A percentile compares a stretch with the other conserved stretches of the same genome.
Conservation (phyloP, 192 early-diverging fungal species). For the Powellomyces hirtus region DNA sequence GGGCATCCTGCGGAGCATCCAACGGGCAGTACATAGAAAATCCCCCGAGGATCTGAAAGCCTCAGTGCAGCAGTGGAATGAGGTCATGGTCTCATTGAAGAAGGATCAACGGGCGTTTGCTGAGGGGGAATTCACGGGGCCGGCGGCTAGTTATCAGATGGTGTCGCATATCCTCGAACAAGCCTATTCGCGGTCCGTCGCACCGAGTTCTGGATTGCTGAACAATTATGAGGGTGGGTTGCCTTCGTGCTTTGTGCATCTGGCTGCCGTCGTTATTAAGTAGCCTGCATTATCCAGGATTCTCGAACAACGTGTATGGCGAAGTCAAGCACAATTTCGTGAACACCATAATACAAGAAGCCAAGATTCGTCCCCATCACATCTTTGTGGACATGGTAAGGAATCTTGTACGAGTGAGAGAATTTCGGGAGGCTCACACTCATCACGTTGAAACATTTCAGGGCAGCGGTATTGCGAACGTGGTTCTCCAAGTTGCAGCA, state of each 20-base stretch:
- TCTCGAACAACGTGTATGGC: constrained; percentile 96
- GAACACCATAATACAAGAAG: constrained; percentile 74
- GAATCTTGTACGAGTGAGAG: too few relatives aligned
- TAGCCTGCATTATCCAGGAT: constrained; percentile 42
- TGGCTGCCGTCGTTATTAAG: not conserved
- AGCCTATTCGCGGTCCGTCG: constrained; percentile 83
- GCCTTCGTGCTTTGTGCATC: not conserved
- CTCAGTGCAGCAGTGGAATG: constrained; percentile 73
- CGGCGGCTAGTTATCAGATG: constrained; percentile 57
- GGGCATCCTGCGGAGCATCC: constrained; percentile 74
- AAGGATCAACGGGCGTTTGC: constrained; percentile 35
- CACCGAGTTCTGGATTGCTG: constrained; percentile 68
- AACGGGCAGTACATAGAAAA: constrained; percentile 73
- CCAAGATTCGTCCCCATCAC: constrained; percentile 59
- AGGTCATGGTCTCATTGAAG: constrained; percentile 48
- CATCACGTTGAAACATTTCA: too few relatives aligned
- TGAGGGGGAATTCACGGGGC: constrained; percentile 26
- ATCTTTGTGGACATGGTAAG: constrained; percentile 86
- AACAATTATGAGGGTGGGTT: constrained; percentile 66
- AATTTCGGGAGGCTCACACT: too few relatives aligned
- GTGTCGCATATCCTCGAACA: constrained; percentile 85
- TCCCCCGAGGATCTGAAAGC: constrained; percentile 63
- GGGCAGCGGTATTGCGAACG: constrained; percentile 91
- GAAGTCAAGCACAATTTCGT: constrained; percentile 86
- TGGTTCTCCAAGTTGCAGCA: constrained; percentile 92